A percentile compares a stretch with the other conserved stretches of the same genome.
phyloP scores from a whole-genome alignment of 2,329 filamentous ascomycete species.

The Alternaria gansuensis region DNA sequence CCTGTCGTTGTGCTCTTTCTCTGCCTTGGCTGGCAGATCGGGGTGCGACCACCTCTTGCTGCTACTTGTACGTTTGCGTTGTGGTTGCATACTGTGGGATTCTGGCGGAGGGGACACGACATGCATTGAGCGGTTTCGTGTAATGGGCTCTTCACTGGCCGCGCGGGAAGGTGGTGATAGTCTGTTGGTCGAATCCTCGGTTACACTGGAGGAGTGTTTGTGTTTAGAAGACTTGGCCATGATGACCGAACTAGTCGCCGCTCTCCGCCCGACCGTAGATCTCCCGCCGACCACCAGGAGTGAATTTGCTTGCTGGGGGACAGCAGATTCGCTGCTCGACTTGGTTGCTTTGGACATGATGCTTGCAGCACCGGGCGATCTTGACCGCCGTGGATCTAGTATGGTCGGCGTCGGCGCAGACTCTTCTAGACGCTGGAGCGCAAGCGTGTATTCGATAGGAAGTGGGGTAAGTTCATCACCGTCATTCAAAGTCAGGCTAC shows the following conservation, averaged over 20 bases:
- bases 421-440: slow-evolving; percentile 47
- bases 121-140: slow-evolving; percentile 43
- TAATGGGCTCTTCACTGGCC: slow-evolving; percentile 43
- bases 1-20: slow-evolving; percentile 49
- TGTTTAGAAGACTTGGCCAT: slow-evolving; percentile 35
- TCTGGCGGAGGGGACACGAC: slow-evolving; percentile 31
- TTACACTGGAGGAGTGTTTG: slow-evolving; percentile 42
- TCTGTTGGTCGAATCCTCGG: slow-evolving; percentile 30
- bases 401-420: slow-evolving; percentile 26
- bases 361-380: slow-evolving; percentile 28
- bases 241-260: slow-evolving; percentile 34
- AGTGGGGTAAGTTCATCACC: slow-evolving; percentile 47
- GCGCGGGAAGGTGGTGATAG: slow-evolving; percentile 34
- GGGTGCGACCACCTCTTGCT: slow-evolving; percentile 54
- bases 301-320: slow-evolving; percentile 41
- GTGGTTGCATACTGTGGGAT: slow-evolving; percentile 41
- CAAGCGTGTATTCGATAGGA: slow-evolving; percentile 54
- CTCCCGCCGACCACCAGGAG: slow-evolving; percentile 42
- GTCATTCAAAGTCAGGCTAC: slow-evolving; percentile 49
- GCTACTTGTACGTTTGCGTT: slow-evolving; percentile 45
- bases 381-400: slow-evolving; percentile 21
- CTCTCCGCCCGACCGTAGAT: slow-evolving; percentile 40
- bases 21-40: slow-evolving; percentile 52
- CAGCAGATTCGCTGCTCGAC: slow-evolving; percentile 28
- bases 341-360: slow-evolving; percentile 33